phyloP scores from a whole-genome alignment of 1,139 yeast genomes.

The Candida gigantensis region DNA sequence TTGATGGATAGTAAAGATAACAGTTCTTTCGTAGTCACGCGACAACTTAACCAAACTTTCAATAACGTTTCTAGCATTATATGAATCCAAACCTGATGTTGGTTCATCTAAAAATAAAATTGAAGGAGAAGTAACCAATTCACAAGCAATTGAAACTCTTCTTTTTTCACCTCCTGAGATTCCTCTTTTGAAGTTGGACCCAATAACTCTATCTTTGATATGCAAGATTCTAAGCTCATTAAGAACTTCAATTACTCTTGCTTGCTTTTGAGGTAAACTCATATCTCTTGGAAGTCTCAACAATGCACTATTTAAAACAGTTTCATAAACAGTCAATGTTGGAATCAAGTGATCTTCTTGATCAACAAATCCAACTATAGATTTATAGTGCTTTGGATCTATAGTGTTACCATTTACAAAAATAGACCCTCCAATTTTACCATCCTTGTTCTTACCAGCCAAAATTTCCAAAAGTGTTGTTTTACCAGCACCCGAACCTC shows the following conservation, averaged over 20 bases:
- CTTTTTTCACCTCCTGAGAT: constrained; percentile 94
- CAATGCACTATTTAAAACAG: constrained; percentile 88
- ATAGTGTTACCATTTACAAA: constrained; percentile 69
- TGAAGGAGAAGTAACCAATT: constrained; percentile 82
- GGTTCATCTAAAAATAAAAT: constrained; percentile 84
- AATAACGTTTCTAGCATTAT: constrained; percentile 87
- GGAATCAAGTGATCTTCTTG: constrained; percentile 92
- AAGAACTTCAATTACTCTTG: constrained; percentile 82
- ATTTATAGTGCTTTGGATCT: constrained; percentile 48
- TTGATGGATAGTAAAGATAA: constrained; percentile 92
- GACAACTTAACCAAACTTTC: constrained; percentile 83
- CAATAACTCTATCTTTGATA: constrained; percentile 83
- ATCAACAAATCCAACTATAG: constrained; percentile 92
- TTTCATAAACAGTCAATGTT: constrained; percentile 92
- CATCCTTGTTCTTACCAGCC: constrained; percentile 85
- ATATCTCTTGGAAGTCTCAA: constrained; percentile 80
- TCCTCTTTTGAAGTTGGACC: constrained; percentile 87
- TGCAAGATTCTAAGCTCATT: constrained; percentile 79
- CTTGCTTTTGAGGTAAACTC: constrained; percentile 69
- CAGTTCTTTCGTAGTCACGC: constrained; percentile 77
- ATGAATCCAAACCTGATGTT: constrained; percentile 93
- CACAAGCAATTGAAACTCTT: constrained; percentile 89
- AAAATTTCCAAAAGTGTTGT: constrained; percentile 88
- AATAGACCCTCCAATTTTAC: constrained; percentile 62
- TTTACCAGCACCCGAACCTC: constrained; percentile 98